Base-by-base conservation (phyloP, 2,329 filamentous ascomycete species). In the Curvularia sp. region DNA sequence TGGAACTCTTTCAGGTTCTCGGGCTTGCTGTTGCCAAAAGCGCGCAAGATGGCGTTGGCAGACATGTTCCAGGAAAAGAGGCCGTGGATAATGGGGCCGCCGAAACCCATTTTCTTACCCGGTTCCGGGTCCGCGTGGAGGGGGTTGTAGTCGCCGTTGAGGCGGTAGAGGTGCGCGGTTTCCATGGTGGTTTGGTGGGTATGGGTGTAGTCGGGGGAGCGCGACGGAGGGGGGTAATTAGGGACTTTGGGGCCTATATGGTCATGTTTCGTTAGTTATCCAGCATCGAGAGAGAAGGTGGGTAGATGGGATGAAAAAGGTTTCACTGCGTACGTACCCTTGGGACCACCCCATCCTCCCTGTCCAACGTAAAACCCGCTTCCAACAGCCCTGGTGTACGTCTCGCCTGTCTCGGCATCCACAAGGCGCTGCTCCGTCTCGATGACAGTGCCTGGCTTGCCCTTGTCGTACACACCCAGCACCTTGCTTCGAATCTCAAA, bases 81-180 rank as follows among this genome's bases (percentile, higher is more conserved):
- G 20, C 93, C 93, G 79, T 97, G 93, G 76, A 96, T 90, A 77
- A 97, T 97, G 67, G 87, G 83, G 33, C 93, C 93, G 28, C 92
- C 91, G 68, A 96, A 97, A 60, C 93, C 93, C 91, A 97, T 96
- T 80, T 92, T 89, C 78, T 86, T 80, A 60, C 92, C 92, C 0
- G 92, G 91, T 79, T 92, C 91, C 12, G 92, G 92, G 18, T 90
- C 91, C 6, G 92, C 92, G 75, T 97, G 93, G 35, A 97, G 87
- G 28, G 93, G 93, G 81, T 97, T 97, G 80, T 97, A 97, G 81
- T 97, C 93, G 65, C 93, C 93, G 70, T 96, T 97, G 50, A 97
- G 85, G 63, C 92, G 86, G 63, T 74, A 71, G 38, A 72, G 64
- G 49, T 76, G 85, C 8, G 91, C 87, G 4, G 91, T 91, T 80